These are phyloP conservation scores for Coemansia aciculifera DNA, from an alignment of 192 early-diverging fungal species.

Conservation along the genomic window DNA sequence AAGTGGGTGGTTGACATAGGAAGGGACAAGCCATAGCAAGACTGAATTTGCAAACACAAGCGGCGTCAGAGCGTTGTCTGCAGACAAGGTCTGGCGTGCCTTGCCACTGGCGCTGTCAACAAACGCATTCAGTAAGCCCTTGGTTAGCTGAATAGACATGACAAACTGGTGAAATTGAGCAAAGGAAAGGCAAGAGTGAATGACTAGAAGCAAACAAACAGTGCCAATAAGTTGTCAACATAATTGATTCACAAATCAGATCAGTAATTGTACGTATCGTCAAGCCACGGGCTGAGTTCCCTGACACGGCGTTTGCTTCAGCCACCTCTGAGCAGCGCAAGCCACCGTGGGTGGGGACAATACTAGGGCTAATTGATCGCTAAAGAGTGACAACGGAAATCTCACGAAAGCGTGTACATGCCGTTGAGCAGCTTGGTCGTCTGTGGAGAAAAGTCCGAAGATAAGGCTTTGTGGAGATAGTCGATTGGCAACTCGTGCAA, in stretches of 20 bases:
- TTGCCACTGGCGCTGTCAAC: slow-evolving; percentile 24
- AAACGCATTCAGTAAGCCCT: slow-evolving; percentile 34
- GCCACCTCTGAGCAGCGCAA: not conserved
- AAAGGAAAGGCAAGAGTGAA: not conserved
- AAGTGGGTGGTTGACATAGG: slow-evolving; percentile 38
- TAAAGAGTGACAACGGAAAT: not conserved
- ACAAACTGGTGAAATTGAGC: not conserved
- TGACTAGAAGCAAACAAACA: no score
- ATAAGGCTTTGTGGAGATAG: no score
- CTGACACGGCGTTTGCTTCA: no score
- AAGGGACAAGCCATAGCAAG: slow-evolving; percentile 34
- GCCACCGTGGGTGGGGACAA: not conserved
- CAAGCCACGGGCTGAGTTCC: no score
- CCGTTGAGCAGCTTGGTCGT: not conserved
- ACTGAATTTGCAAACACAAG: slow-evolving; percentile 44
- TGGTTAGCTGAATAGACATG: slow-evolving; percentile 36
- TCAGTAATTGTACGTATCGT: no score
- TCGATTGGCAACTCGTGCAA: no score
- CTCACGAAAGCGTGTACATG: not conserved
- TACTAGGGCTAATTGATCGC: not conserved
- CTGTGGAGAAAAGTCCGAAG: not conserved
- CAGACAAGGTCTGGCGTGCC: slow-evolving; percentile 22
- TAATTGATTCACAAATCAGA: no score
- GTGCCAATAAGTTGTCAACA: no score
- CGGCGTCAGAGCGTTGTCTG: slow-evolving; percentile 20